Conservation (phyloP, 495 filamentous ascomycete genomes). For the Podospora didyma region DNA sequence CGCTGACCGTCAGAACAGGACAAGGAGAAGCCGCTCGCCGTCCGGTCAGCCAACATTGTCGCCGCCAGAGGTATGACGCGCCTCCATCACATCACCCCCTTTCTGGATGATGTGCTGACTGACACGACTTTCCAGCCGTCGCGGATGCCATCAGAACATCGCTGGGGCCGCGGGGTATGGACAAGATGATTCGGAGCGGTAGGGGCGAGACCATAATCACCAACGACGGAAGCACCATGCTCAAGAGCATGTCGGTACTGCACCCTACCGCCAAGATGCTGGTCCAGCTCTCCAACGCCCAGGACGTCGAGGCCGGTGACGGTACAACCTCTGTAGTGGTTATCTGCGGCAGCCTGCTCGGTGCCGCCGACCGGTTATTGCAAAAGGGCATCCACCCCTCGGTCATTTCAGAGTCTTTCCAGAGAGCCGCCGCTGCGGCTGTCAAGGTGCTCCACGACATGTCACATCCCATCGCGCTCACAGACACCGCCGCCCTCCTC, state of each 20-base stretch:
- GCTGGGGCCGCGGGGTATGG: slow-evolving; percentile 65
- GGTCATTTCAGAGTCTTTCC: slow-evolving; percentile 95
- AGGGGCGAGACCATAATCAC: slow-evolving; percentile 98
- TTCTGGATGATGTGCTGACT: neutral
- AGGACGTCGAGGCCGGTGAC: slow-evolving; percentile 97
- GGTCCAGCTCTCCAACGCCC: slow-evolving; percentile 91
- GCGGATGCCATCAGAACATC: slow-evolving; percentile 91
- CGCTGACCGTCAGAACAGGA: slow-evolving; percentile 60
- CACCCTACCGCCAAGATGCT: slow-evolving; percentile 98
- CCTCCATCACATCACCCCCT: slow-evolving; percentile 8
- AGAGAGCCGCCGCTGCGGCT: slow-evolving; percentile 82
- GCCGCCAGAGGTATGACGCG: slow-evolving; percentile 80
- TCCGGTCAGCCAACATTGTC: slow-evolving; percentile 91
- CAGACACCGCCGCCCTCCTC: slow-evolving; percentile 82
- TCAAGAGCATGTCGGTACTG: slow-evolving; percentile 98
- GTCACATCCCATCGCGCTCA: slow-evolving; percentile 88
- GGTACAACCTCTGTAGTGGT: slow-evolving; percentile 98
- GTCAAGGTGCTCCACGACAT: slow-evolving; percentile 91
- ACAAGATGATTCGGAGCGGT: slow-evolving; percentile 98
- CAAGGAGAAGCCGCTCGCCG: slow-evolving; percentile 98
- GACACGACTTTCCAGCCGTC: slow-evolving; percentile 57
- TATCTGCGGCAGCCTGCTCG: slow-evolving; percentile 89
- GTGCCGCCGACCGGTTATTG: slow-evolving; percentile 86
- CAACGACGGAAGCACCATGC: slow-evolving; percentile 98
- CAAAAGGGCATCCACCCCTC: slow-evolving; percentile 94